These are phyloP conservation scores for Tubosaeta sp. DNA, from an alignment of 768 basidiomycete genomes.

Conservation along the genomic window DNA sequence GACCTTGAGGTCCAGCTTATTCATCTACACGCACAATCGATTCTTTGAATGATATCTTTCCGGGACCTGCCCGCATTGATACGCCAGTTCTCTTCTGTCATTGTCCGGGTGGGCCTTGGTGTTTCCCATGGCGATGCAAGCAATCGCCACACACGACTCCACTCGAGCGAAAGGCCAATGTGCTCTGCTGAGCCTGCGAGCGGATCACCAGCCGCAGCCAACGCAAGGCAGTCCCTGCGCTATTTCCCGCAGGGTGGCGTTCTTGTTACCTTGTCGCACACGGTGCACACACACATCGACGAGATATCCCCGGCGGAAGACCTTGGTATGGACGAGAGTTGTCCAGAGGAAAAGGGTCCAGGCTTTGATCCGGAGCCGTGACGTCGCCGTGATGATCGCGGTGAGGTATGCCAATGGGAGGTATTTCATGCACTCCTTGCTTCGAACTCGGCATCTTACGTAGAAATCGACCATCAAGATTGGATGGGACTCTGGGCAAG, in stretches of 20 bases:
- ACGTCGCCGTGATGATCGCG: too few species aligned
- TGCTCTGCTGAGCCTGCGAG: background rate
- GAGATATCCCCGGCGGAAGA: background rate
- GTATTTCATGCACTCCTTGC: too few species aligned
- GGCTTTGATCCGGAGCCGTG: background rate
- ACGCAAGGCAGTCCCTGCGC: background rate
- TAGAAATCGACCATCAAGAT: too few species aligned
- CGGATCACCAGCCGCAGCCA: background rate
- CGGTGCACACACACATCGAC: background rate
- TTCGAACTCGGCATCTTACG: too few species aligned
- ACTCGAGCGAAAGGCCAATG: background rate
- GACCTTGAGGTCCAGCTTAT: too few species aligned
- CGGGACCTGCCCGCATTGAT: background rate
- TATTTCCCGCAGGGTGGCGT: background rate
- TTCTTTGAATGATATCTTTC: background rate
- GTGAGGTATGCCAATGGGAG: too few species aligned
- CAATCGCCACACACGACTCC: background rate
- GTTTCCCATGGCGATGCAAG: conserved; percentile 13
- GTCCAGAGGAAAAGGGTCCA: background rate
- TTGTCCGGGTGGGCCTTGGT: conserved; percentile 20
- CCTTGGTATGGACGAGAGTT: background rate
- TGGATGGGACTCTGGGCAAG: too few species aligned
- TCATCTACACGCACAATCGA: background rate
- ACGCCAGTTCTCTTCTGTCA: conserved; percentile 19
- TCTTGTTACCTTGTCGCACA: conserved; percentile 1